phyloP scores from a whole-genome alignment of 1,284 basidiomycete species.

The Cutaneotrichosporon curvatum region DNA sequence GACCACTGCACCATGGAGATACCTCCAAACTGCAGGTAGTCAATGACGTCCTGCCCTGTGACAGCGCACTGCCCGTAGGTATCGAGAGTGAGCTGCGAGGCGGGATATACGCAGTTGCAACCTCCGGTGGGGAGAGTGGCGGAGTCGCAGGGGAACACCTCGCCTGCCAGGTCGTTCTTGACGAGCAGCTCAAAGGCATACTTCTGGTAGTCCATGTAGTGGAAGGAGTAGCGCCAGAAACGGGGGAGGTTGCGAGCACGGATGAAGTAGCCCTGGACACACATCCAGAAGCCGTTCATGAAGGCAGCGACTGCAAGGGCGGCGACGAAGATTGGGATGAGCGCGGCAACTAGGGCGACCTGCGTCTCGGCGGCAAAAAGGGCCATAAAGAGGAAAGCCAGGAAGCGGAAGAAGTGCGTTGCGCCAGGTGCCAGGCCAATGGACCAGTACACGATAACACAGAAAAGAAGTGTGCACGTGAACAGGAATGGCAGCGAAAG shows the following conservation, averaged over 20 bases:
- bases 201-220: constrained; percentile 44
- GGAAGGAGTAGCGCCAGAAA: constrained; percentile 15
- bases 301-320: constrained; percentile 55
- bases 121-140: constrained; percentile 7
- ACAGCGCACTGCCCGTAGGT: constrained; percentile 46
- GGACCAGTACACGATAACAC: constrained; percentile 26
- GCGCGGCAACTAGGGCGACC: constrained; percentile 51
- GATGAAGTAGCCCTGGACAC: constrained; percentile 31
- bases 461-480: constrained; percentile 30
- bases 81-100: constrained; percentile 38
- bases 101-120: constrained; percentile 13
- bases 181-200: constrained; percentile 49
- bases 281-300: constrained; percentile 60
- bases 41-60: constrained; percentile 31
- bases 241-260: constrained; percentile 11
- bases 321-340: constrained; percentile 57
- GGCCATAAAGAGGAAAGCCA: constrained; percentile 55
- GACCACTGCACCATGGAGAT: constrained; percentile 28
- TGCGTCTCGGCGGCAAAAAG: constrained; percentile 57
- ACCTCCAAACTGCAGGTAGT: constrained; percentile 24
- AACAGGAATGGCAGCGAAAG: constrained; percentile 44
- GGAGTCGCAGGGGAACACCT: constrained; percentile 49
- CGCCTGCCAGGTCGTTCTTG: constrained; percentile 53
- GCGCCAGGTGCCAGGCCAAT: constrained; percentile 15
- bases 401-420: constrained; percentile 53